Evolutionary conservation across 495 filamentous ascomycete species (phyloP), one percentile per base, ranked within the genome.

Genomic region (Aspergillus bertholletiae): DNA sequence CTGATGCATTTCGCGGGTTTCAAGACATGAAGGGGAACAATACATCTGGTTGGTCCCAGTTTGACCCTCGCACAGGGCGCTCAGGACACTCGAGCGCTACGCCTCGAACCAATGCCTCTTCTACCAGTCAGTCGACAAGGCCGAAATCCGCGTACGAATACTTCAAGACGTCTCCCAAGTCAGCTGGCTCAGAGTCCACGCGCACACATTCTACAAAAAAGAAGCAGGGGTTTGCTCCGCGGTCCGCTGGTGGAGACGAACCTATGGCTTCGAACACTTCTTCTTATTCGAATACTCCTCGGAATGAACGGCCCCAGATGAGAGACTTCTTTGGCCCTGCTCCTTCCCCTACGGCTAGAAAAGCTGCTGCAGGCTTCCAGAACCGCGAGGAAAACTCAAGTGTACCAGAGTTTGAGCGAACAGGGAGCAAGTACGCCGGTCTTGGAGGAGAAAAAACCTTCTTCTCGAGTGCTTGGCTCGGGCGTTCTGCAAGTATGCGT

Each of bases 391-490:
- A 66, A 9, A 55, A 63, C 6, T 50, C 61, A 5, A 55, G 56
- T 15, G 55, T 65, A 12, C 69, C 74, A 9, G 74, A 74, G 3
- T 66, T 66, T 54, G 67, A 74, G 39, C 79, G 88, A 9, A 69
- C 79, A 22, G 84, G 88, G 51, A 88, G 85, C 7, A 83, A 85
- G 0, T 94, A 96, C 63, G 78, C 83, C 32, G 81, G 78, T 3
- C 69, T 80, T 26, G 81, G 83, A 47, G 88, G 88, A 15, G 90
- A 94, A 63, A 88, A 80, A 73, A 86, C 83, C 0, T 76, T 78
- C 55, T 74, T 84, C 53, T 68, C 68, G 7, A 74, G 69, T 55
- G 67, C 74, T 23, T 67, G 65, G 17, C 57, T 84, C 13, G 65
- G 68, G 11, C 73, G 77, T 39, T 76, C 79, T 22, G 56, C 71